These are phyloP conservation scores for Piper longum DNA, from an alignment of 164 flowering plant genomes.

Conservation along the genomic window DNA sequence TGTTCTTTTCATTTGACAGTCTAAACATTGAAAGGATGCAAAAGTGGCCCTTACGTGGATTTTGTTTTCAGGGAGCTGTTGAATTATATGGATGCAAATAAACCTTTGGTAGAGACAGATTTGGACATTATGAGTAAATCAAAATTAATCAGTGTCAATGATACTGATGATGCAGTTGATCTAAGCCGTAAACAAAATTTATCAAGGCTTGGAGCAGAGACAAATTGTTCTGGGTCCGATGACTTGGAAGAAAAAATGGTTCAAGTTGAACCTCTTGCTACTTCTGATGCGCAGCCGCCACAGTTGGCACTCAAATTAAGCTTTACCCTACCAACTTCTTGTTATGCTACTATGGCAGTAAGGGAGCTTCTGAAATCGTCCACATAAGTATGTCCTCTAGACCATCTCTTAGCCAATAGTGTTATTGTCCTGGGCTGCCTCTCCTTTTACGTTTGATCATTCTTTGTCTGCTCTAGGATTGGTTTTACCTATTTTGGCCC, in stretches of 20 bases:
- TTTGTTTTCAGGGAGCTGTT: slow-evolving; percentile 51
- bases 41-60: too few relatives aligned
- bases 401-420: neutral
- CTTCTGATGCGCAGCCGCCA: slow-evolving; percentile 15
- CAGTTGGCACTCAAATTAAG: slow-evolving; percentile 63
- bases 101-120: slow-evolving; percentile 76
- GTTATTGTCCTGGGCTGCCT: too few relatives aligned
- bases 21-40: neutral
- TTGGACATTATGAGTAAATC: slow-evolving; percentile 42
- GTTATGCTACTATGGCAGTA: slow-evolving; percentile 96
- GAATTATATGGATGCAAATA: slow-evolving; percentile 40
- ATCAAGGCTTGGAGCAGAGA: neutral
- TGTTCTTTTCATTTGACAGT: neutral
- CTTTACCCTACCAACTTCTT: slow-evolving; percentile 78
- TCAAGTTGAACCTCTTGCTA: slow-evolving; percentile 6
- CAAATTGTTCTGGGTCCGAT: slow-evolving; percentile 5
- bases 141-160: slow-evolving; percentile 10
- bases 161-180: slow-evolving; percentile 7
- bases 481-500: too few relatives aligned
- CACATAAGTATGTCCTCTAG: slow-evolving; percentile 53
- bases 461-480: too few relatives aligned
- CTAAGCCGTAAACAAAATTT: neutral
- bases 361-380: slow-evolving; percentile 89
- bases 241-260: slow-evolving; percentile 10
- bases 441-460: too few relatives aligned